These are phyloP conservation scores for Fraxinus quadrangulata DNA, from an alignment of 257 asterid species.

Conservation along the genomic window DNA sequence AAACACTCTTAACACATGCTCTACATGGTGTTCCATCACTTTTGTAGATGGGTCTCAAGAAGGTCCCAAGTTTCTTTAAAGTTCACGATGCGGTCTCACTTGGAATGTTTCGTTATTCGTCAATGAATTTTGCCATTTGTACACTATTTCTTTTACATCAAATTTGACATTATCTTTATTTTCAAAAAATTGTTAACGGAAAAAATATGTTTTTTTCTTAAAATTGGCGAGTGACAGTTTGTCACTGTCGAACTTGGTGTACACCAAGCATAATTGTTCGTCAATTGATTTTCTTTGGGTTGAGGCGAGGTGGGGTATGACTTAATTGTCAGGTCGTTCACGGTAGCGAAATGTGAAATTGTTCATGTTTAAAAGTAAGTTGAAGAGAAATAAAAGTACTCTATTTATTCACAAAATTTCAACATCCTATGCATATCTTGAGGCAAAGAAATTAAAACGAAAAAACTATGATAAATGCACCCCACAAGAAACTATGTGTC, in stretches of 20 bases:
- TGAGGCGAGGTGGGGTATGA: neutral
- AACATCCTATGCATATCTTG: neutral
- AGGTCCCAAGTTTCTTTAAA: slow-evolving; percentile 26
- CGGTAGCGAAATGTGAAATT: neutral
- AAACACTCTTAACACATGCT: slow-evolving; percentile 29
- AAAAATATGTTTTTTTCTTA: no score
- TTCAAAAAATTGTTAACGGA: no score
- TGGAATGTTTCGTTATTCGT: neutral
- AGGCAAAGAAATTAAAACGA: neutral
- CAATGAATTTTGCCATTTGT: neutral
- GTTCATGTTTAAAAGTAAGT: no score
- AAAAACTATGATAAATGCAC: no score
- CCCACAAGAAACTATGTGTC: neutral
- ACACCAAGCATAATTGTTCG: no score
- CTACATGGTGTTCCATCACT: slow-evolving; percentile 20
- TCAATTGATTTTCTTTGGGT: neutral
- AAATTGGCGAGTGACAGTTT: no score
- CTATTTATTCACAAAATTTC: no score
- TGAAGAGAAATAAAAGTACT: no score
- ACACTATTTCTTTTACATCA: no score
- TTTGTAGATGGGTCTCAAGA: slow-evolving; percentile 4
- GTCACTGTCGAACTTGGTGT: no score
- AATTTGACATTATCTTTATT: no score
- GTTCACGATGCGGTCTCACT: neutral
- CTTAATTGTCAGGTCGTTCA: neutral